These are phyloP conservation scores for Agrocybe praecox DNA, from an alignment of 768 basidiomycete genomes.

Conservation along the genomic window DNA sequence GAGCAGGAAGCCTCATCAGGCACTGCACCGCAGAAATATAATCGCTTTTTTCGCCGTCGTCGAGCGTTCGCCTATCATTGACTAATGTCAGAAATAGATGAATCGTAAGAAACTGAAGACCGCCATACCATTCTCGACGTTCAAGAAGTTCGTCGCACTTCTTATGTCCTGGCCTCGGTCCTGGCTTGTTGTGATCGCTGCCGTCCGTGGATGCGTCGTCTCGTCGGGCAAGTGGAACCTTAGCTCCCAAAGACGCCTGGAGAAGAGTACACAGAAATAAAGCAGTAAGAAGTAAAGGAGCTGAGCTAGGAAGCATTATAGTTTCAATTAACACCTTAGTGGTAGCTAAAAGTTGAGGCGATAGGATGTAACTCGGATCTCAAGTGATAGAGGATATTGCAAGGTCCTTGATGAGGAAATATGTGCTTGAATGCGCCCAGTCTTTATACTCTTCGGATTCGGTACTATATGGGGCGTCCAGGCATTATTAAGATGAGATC, in stretches of 20 bases:
- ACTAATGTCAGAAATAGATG: not conserved
- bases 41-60: conserved; percentile 18
- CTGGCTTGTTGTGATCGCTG: not conserved
- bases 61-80: conserved; percentile 25
- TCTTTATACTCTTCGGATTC: not conserved
- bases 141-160: conserved; percentile 7
- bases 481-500: not conserved
- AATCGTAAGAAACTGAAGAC: too few species aligned
- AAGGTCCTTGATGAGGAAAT: not conserved
- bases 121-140: conserved; percentile 15
- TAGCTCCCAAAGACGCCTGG: not conserved
- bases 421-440: not conserved
- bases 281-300: too few species aligned
- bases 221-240: not conserved
- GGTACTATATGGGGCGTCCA: not conserved
- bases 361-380: too few species aligned
- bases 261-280: not conserved
- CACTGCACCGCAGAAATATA: conserved; percentile 31
- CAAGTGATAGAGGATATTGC: not conserved
- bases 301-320: too few species aligned
- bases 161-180: not conserved
- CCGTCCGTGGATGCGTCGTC: not conserved
- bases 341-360: too few species aligned
- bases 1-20: conserved; percentile 26
- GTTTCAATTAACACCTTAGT: too few species aligned